Evolutionary conservation across 2,329 filamentous ascomycete genomes (phyloP).

Genomic region (Colletotrichum sp.): DNA sequence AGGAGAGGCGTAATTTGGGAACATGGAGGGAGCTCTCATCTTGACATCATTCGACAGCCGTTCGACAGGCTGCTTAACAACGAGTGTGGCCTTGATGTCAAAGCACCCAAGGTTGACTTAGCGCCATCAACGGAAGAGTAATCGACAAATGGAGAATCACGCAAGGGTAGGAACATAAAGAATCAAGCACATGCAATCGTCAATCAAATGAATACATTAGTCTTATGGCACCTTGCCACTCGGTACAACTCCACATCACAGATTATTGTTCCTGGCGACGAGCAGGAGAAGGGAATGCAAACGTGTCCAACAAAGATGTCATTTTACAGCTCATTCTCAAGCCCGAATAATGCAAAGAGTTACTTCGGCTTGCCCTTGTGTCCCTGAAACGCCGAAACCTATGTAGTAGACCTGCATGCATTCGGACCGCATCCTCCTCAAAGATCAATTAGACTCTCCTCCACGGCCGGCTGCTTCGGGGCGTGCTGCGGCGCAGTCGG

Average conservation of each 20-base stretch:
- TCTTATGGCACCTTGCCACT: not conserved
- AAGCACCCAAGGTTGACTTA: not conserved
- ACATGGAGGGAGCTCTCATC: not conserved
- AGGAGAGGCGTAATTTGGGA: not conserved
- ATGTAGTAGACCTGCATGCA: slow-evolving; percentile 5
- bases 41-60: not conserved
- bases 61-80: not conserved
- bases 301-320: not conserved
- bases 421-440: slow-evolving; percentile 35
- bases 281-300: not conserved
- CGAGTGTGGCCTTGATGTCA: not conserved
- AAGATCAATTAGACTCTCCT: slow-evolving; percentile 83
- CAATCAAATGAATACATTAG: not conserved
- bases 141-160: not conserved
- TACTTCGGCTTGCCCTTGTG: not conserved
- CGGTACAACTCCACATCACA: not conserved
- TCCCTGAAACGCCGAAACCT: slow-evolving; percentile 13
- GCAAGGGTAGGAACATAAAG: not conserved
- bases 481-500: slow-evolving; percentile 70
- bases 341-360: slow-evolving; percentile 1
- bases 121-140: not conserved
- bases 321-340: slow-evolving; percentile 12
- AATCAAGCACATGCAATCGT: not conserved
- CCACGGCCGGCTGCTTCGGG: slow-evolving; percentile 62
- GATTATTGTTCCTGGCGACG: not conserved